These are phyloP conservation scores for Trichopus zeylanicus DNA, from an alignment of 116 monocot genomes.

Conservation along the genomic window DNA sequence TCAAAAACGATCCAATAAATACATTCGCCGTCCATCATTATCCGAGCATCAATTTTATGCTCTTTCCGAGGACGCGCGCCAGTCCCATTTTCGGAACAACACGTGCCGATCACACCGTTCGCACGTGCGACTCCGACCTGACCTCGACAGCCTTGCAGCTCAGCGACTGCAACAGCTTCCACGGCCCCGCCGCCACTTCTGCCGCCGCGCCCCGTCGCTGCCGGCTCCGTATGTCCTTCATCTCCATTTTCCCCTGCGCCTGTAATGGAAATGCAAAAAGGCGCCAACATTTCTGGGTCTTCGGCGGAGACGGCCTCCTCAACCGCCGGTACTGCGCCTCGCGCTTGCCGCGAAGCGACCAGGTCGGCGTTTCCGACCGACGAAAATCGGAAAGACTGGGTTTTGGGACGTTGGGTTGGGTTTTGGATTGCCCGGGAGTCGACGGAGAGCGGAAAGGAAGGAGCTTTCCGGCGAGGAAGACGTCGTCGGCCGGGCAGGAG, in stretches of 20 bases:
- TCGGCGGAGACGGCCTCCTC: background rate
- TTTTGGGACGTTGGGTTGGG: no score
- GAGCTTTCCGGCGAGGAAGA: slow-evolving; percentile 17
- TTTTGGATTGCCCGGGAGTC: no score
- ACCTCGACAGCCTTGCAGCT: slow-evolving; percentile 16
- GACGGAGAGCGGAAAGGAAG: slow-evolving; percentile 2
- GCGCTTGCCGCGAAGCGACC: background rate
- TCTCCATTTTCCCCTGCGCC: slow-evolving; percentile 17
- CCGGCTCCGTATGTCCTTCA: slow-evolving; percentile 20
- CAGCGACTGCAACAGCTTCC: slow-evolving; percentile 20
- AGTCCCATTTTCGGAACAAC: no score
- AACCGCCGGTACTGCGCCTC: slow-evolving; percentile 2
- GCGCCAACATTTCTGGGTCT: slow-evolving; percentile 7
- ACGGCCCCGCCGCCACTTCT: background rate
- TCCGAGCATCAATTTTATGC: background rate
- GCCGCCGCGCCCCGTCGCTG: slow-evolving; percentile 6
- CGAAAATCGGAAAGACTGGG: no score
- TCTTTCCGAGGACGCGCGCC: background rate
- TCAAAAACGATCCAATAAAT: no score
- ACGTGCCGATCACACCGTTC: background rate
- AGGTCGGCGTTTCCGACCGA: background rate
- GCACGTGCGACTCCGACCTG: slow-evolving; percentile 3
- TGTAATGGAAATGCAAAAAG: slow-evolving; percentile 7
- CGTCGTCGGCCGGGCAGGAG: slow-evolving; percentile 14
- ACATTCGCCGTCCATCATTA: no score